These are phyloP conservation scores for Epichloe aotearoae DNA, from an alignment of 2,329 filamentous ascomycete species.

Conservation along the genomic window DNA sequence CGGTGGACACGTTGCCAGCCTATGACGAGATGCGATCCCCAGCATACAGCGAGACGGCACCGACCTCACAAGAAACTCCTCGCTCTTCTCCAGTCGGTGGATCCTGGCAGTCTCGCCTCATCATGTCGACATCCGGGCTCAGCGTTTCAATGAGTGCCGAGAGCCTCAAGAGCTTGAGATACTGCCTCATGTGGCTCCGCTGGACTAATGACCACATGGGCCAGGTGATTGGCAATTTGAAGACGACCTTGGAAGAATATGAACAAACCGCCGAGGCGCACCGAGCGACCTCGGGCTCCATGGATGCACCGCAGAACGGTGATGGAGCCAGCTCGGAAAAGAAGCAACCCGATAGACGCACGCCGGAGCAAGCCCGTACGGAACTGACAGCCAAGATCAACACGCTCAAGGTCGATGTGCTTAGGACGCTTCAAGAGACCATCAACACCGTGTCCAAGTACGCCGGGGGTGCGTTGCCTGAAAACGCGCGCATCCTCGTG, in stretches of 20 bases:
- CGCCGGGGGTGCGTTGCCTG: constrained; percentile 75
- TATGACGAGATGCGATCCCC: constrained; percentile 71
- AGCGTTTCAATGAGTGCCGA: constrained; percentile 86
- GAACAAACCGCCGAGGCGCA: constrained; percentile 31
- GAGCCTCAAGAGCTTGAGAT: constrained; percentile 70
- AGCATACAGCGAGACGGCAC: constrained; percentile 51
- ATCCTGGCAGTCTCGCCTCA: constrained; percentile 68
- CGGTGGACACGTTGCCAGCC: constrained; percentile 63
- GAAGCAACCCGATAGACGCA: constrained; percentile 7
- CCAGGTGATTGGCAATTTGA: constrained; percentile 60
- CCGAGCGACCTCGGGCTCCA: constrained; percentile 6
- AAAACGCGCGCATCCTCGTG: constrained; percentile 75
- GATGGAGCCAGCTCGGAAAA: background rate
- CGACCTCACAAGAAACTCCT: constrained; percentile 17
- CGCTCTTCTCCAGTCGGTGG: constrained; percentile 17
- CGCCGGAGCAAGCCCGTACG: constrained; percentile 17
- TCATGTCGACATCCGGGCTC: constrained; percentile 82
- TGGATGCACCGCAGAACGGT: background rate
- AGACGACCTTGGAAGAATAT: constrained; percentile 66
- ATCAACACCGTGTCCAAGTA: constrained; percentile 80
- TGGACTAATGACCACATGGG: constrained; percentile 74
- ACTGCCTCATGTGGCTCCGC: constrained; percentile 67
- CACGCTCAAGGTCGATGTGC: constrained; percentile 53
- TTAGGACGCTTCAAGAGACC: constrained; percentile 68
- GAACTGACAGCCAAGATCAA: constrained; percentile 52